Conservation (phyloP, 2,329 filamentous ascomycete genomes). For the Fusarium clavum region DNA sequence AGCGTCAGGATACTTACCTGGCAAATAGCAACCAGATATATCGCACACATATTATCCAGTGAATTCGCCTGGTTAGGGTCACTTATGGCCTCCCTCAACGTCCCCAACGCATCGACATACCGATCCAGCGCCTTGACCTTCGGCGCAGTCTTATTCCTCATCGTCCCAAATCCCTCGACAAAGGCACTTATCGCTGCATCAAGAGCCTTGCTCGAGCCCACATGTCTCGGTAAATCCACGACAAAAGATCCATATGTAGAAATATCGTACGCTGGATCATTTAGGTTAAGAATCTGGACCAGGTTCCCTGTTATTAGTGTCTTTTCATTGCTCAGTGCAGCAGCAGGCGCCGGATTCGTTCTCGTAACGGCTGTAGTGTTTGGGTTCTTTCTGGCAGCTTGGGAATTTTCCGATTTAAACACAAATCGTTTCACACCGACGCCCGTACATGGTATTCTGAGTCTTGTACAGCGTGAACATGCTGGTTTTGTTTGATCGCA, state of each 20-base stretch:
- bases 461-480: conserved; percentile 8
- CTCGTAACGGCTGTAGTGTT: background rate
- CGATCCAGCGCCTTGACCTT: background rate
- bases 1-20: background rate
- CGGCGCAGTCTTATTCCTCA: background rate
- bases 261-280: conserved; percentile 4
- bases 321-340: conserved; percentile 8
- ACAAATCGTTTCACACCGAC: conserved; percentile 16
- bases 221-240: background rate
- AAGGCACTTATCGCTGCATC: conserved; percentile 11
- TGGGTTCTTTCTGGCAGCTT: background rate
- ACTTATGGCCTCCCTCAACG: conserved; percentile 1
- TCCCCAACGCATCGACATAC: conserved; percentile 6
- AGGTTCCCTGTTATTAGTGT: background rate
- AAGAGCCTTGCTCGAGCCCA: background rate
- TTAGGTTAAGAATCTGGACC: conserved; percentile 4
- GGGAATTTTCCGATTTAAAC: background rate
- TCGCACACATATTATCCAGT: conserved; percentile 14
- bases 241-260: conserved; percentile 23
- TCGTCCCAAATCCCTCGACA: background rate
- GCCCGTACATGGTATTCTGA: conserved; percentile 8
- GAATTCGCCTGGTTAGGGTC: background rate
- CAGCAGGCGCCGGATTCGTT: background rate
- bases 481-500: conserved; percentile 29
- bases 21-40: conserved; percentile 10